These are phyloP conservation scores for Pichia cabralensis DNA, from an alignment of 805 yeast genomes.

Conservation along the genomic window DNA sequence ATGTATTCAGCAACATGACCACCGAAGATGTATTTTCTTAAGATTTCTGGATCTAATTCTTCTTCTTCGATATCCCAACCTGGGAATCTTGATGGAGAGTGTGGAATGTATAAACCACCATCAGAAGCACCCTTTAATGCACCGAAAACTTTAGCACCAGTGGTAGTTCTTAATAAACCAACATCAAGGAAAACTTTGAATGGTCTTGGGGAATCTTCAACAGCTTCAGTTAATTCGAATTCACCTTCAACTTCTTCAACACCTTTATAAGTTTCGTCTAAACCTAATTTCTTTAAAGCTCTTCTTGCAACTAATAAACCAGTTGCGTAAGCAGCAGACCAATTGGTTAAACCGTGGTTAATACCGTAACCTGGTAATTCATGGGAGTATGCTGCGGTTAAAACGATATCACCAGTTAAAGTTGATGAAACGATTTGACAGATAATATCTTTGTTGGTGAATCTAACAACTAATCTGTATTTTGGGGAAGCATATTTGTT, in stretches of 20 bases:
- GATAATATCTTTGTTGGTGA: constrained; percentile 99
- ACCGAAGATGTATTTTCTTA: constrained; percentile 99
- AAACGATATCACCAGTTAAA: constrained; percentile 92
- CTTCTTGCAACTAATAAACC: constrained; percentile 99
- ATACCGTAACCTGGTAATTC: constrained; percentile 98
- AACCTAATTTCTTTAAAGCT: constrained; percentile 93
- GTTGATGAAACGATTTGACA: constrained; percentile 95
- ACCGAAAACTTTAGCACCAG: constrained; percentile 99
- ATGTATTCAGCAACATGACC: constrained; percentile 99
- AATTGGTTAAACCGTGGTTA: constrained; percentile 97
- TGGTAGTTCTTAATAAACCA: constrained; percentile 99
- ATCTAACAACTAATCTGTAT: constrained; percentile 98
- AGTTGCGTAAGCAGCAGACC: constrained; percentile 99
- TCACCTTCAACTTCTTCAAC: constrained; percentile 99
- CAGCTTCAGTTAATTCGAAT: constrained; percentile 96
- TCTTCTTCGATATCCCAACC: constrained; percentile 99
- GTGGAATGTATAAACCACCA: constrained; percentile 99
- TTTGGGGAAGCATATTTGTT: constrained; percentile 99
- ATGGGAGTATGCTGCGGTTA: constrained; percentile 97
- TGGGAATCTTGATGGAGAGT: constrained; percentile 99
- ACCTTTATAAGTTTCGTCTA: constrained; percentile 97
- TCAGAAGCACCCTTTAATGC: constrained; percentile 99
- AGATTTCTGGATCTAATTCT: constrained; percentile 94
- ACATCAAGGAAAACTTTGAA: constrained; percentile 99
- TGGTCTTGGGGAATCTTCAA: constrained; percentile 99